Evolutionary conservation across 2,329 filamentous ascomycete genomes (phyloP), one percentile per base, ranked within the genome.

Genomic region (Aulographum hederae): DNA sequence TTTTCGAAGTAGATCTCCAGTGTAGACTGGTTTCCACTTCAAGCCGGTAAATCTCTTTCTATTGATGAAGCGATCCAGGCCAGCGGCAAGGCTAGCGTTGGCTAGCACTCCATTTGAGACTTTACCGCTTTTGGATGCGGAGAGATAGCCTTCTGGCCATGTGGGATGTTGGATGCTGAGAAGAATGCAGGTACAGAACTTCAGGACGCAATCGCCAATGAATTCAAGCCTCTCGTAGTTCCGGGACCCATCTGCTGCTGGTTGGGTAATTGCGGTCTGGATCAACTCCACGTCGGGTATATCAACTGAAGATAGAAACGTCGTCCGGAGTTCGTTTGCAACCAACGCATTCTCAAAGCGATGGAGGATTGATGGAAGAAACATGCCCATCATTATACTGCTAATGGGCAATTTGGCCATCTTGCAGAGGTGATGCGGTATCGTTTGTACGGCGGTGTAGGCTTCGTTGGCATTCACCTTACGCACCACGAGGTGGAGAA

Each of bases 181-280:
- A 34, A 82, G 74, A 2, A 81, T 48, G 0, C 73, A 70, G 0
- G 77, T 64, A 29, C 69, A 70, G 34, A 76, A 68, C 44, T 95
- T 95, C 23, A 95, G 60, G 2, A 92, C 61, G 0, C 72, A 73
- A 44, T 95, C 86, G 0, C 89, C 89, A 0, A 94, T 56, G 41
- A 91, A 91, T 47, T 95, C 89, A 0, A 92, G 58, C 3, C 78
- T 63, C 43, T 95, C 78, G 46, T 94, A 94, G 39, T 93, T 67
- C 0, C 61, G 63, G 1, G 56, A 48, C 30, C 73, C 70, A 2
- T 51, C 46, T 0, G 79, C 71, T 2, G 60, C 61, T 0, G 73
- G 68, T 1, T 79, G 60, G 31, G 67, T 78, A 31, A 91, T 74
- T 1, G 85, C 82, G 6, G 69, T 73, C 2, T 72, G 47, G 0